Conservation (phyloP, 352 stramenopile genomes). For the Phytophthora agathidicida region DNA sequence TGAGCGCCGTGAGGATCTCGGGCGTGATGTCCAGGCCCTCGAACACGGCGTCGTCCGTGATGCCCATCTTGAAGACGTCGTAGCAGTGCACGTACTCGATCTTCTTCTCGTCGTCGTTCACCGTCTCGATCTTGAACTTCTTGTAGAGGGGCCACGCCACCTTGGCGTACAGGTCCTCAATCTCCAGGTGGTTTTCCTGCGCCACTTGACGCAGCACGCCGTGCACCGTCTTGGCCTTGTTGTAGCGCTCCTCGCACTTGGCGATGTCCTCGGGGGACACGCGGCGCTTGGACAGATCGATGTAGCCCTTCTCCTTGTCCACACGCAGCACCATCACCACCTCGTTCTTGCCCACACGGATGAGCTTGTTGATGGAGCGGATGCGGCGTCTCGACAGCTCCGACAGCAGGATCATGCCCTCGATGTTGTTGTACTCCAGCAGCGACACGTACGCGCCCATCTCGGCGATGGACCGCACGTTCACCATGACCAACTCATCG, state of each 20-base stretch:
- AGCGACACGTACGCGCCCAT: constrained; percentile 99
- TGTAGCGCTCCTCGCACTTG: constrained; percentile 99
- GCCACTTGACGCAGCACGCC: constrained; percentile 90
- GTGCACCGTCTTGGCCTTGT: constrained; percentile 99
- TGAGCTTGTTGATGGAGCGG: constrained; percentile 99
- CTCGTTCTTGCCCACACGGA: constrained; percentile 99
- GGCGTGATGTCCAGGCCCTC: constrained; percentile 91
- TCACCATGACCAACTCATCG: constrained; percentile 97
- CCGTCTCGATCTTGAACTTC: constrained; percentile 93
- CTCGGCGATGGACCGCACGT: constrained; percentile 97
- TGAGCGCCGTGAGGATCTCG: constrained; percentile 91
- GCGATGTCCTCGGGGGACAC: constrained; percentile 99
- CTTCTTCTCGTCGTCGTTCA: constrained; percentile 83
- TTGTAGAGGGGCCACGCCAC: constrained; percentile 99
- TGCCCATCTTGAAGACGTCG: constrained; percentile 99
- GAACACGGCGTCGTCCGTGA: constrained; percentile 91
- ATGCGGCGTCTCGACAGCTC: constrained; percentile 99
- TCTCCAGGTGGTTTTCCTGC: constrained; percentile 74
- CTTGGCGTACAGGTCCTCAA: constrained; percentile 87
- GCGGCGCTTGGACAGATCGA: constrained; percentile 99
- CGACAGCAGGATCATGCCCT: constrained; percentile 99
- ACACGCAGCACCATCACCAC: constrained; percentile 99
- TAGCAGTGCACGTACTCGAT: constrained; percentile 97
- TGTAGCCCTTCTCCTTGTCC: constrained; percentile 99
- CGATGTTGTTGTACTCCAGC: constrained; percentile 99